Conservation (phyloP, 2,329 filamentous ascomycete genomes). For the Beauveria varroae region DNA sequence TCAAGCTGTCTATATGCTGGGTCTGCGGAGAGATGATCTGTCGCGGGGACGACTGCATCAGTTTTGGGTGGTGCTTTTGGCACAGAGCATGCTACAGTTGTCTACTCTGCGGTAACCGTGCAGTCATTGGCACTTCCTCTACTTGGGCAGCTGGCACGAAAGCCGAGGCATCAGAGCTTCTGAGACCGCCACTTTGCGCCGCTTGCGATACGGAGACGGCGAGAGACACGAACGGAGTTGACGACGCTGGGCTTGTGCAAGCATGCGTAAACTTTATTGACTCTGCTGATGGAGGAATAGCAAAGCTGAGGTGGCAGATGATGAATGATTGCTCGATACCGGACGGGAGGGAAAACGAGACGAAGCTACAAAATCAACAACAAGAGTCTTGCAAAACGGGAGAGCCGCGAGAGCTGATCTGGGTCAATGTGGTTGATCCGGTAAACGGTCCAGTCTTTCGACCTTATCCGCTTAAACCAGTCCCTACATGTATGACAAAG, state of each 20-base stretch:
- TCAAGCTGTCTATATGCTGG: slow-evolving; percentile 50
- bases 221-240: slow-evolving; percentile 21
- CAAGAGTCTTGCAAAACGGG: slow-evolving; percentile 14
- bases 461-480: slow-evolving; percentile 42
- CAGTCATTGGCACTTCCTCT: slow-evolving; percentile 18
- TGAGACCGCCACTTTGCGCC: slow-evolving; percentile 41
- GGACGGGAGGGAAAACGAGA: not conserved
- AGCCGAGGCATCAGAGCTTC: slow-evolving; percentile 31
- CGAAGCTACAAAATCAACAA: slow-evolving; percentile 7
- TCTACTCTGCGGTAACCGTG: slow-evolving; percentile 40
- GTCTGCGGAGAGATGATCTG: slow-evolving; percentile 48
- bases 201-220: slow-evolving; percentile 37
- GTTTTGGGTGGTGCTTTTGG: slow-evolving; percentile 56
- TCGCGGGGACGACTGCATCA: slow-evolving; percentile 47
- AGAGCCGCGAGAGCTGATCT: slow-evolving; percentile 27
- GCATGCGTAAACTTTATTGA: slow-evolving; percentile 38
- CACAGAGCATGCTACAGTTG: slow-evolving; percentile 50
- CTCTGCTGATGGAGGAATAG: slow-evolving; percentile 38
- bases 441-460: slow-evolving; percentile 38
- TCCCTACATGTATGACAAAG: slow-evolving; percentile 34
- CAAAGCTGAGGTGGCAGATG: slow-evolving; percentile 33
- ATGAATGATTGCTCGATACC: not conserved
- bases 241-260: slow-evolving; percentile 24
- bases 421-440: slow-evolving; percentile 43
- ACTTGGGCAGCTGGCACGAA: slow-evolving; percentile 22